phyloP scores from a whole-genome alignment of 352 stramenopile genomes.

The Phytopythium chamaehyphon region DNA sequence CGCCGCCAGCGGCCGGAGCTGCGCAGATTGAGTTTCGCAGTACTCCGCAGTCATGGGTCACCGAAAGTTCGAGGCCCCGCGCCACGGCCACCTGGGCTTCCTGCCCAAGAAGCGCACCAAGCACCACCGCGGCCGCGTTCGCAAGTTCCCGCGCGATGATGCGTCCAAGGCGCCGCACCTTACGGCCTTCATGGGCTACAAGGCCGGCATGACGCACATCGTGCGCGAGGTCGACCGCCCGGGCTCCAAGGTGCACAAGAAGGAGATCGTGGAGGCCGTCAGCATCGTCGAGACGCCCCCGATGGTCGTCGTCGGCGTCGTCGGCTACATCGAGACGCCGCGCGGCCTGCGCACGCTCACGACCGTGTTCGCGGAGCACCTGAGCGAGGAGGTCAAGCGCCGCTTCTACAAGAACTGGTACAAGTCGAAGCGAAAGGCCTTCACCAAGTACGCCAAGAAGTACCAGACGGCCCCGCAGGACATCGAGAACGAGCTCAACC shows the following conservation, averaged over 20 bases:
- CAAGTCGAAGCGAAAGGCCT: conserved; percentile 99
- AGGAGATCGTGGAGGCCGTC: conserved; percentile 99
- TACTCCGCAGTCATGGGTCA: conserved; percentile 93
- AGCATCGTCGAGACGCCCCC: conserved; percentile 99
- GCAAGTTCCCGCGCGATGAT: conserved; percentile 99
- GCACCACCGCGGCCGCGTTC: conserved; percentile 98
- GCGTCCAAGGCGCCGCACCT: conserved; percentile 95
- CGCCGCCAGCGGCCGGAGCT: not conserved
- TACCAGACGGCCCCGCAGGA: conserved; percentile 91
- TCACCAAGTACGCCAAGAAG: conserved; percentile 99
- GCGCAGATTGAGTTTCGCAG: conserved; percentile 83
- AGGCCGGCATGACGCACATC: conserved; percentile 99
- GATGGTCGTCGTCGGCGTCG: conserved; percentile 99
- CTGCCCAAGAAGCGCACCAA: conserved; percentile 99
- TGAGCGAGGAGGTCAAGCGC: conserved; percentile 98
- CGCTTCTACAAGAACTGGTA: conserved; percentile 99
- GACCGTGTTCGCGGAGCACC: conserved; percentile 99
- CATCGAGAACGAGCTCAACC: conserved; percentile 97
- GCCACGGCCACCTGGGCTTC: conserved; percentile 98
- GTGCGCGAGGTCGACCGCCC: conserved; percentile 98
- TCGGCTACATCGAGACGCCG: conserved; percentile 99
- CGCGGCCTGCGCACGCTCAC: conserved; percentile 98
- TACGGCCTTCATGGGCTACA: conserved; percentile 99
- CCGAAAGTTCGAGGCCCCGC: conserved; percentile 97
- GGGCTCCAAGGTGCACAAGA: conserved; percentile 99